These are phyloP conservation scores for Starmerella powellii DNA, from an alignment of 805 yeast species.

Conservation along the genomic window DNA sequence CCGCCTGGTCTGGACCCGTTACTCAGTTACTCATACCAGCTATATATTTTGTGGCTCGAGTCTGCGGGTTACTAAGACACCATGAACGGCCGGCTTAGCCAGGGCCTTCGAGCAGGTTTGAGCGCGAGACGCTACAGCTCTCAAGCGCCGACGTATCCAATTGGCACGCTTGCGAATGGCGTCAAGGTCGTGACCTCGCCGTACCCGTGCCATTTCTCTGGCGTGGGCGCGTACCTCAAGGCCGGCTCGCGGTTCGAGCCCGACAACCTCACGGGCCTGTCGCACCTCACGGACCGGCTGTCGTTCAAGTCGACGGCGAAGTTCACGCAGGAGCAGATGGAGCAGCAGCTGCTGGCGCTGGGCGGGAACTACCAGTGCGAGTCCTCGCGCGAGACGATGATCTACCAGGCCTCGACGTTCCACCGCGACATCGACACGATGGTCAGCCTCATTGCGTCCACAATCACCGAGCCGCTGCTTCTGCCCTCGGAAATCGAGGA, in stretches of 20 bases:
- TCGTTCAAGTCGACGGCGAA: slow-evolving; percentile 41
- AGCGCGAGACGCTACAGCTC: background rate
- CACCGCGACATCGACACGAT: slow-evolving; percentile 70
- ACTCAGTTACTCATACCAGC: too few species aligned
- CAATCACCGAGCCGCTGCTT: slow-evolving; percentile 59
- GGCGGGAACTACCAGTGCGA: slow-evolving; percentile 95
- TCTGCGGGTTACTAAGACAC: too few species aligned
- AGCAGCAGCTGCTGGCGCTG: slow-evolving; percentile 57
- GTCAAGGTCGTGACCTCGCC: slow-evolving; percentile 72
- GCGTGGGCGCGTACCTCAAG: slow-evolving; percentile 75
- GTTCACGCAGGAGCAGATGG: slow-evolving; percentile 51
- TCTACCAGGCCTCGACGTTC: slow-evolving; percentile 92
- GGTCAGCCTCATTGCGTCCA: slow-evolving; percentile 64
- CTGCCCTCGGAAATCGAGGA: slow-evolving; percentile 60
- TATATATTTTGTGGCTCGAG: too few species aligned
- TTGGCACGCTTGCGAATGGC: slow-evolving; percentile 52
- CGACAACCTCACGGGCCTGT: slow-evolving; percentile 49
- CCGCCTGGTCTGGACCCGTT: too few species aligned
- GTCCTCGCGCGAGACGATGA: slow-evolving; percentile 78
- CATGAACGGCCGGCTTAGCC: too few species aligned
- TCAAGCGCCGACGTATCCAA: slow-evolving; percentile 12
- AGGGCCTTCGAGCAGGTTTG: background rate
- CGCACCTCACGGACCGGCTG: slow-evolving; percentile 74
- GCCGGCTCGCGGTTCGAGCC: slow-evolving; percentile 85
- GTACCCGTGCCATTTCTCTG: slow-evolving; percentile 81